phyloP scores from a whole-genome alignment of 2,329 filamentous ascomycete genomes.

The Penicillium sp. region DNA sequence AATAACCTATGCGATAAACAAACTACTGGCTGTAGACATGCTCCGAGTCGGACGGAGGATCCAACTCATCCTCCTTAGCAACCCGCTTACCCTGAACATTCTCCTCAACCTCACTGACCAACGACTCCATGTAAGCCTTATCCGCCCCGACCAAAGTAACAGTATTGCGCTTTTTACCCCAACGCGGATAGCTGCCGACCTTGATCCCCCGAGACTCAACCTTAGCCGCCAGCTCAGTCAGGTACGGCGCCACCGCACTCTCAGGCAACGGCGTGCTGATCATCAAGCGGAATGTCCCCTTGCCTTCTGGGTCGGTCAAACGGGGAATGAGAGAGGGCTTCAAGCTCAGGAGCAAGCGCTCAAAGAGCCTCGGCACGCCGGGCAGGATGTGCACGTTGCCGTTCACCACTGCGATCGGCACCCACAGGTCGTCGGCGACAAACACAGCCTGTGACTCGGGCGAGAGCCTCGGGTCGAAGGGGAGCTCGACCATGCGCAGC shows the following conservation, averaged over 20 bases:
- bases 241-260: slow-evolving; percentile 77
- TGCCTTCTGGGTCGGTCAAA: slow-evolving; percentile 75
- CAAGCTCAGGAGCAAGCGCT: slow-evolving; percentile 72
- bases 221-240: slow-evolving; percentile 74
- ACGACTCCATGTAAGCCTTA: slow-evolving; percentile 70
- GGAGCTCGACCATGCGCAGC: slow-evolving; percentile 85
- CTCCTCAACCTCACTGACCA: slow-evolving; percentile 74
- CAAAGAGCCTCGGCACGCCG: slow-evolving; percentile 82
- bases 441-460: slow-evolving; percentile 75
- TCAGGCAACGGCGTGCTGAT: slow-evolving; percentile 87
- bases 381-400: slow-evolving; percentile 92
- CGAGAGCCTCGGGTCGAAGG: slow-evolving; percentile 67
- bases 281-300: slow-evolving; percentile 73
- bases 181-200: slow-evolving; percentile 91
- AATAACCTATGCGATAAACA: background rate
- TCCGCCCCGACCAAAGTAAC: slow-evolving; percentile 84
- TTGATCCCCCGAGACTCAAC: slow-evolving; percentile 78
- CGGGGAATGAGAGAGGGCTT: slow-evolving; percentile 70
- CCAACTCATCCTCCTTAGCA: slow-evolving; percentile 68
- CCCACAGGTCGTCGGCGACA: slow-evolving; percentile 79
- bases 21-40: slow-evolving; percentile 26
- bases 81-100: slow-evolving; percentile 74
- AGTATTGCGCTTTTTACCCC: slow-evolving; percentile 83
- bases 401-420: slow-evolving; percentile 84
- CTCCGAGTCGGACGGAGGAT: slow-evolving; percentile 44